Conservation (phyloP, 441 rosid genomes). For the Rhodomyrtus psidioides region DNA sequence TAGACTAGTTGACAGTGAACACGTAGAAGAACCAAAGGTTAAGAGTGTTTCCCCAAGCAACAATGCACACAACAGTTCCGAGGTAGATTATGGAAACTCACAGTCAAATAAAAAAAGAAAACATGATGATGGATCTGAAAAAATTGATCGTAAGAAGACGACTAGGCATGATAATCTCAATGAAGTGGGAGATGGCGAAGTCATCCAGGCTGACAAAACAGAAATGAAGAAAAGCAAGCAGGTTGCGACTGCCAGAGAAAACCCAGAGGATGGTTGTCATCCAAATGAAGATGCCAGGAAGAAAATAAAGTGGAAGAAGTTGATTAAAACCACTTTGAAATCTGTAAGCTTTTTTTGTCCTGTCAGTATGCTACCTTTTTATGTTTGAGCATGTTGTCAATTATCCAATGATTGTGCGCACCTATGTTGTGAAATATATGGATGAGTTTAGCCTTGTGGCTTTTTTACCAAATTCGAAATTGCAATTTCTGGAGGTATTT, state of each 20-base stretch:
- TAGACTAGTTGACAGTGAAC: constrained; percentile 11
- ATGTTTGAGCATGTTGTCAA: background rate
- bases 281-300: constrained; percentile 22
- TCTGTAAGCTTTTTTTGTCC: constrained; percentile 31
- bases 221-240: constrained; percentile 35
- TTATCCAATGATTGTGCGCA: background rate
- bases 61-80: constrained; percentile 2
- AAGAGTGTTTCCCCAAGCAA: constrained; percentile 17
- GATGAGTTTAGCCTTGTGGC: background rate
- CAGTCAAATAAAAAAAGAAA: constrained; percentile 53
- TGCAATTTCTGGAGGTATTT: background rate
- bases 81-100: constrained; percentile 23
- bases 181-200: constrained; percentile 28
- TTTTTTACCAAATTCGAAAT: background rate
- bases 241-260: background rate
- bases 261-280: constrained; percentile 2
- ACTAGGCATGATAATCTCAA: constrained; percentile 1
- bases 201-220: constrained; percentile 22
- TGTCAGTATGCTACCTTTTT: background rate
- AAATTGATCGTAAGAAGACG: constrained; percentile 1
- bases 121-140: constrained; percentile 21
- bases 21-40: constrained; percentile 20
- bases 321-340: constrained; percentile 57
- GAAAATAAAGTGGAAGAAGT: constrained; percentile 79
- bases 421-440: background rate